These are phyloP conservation scores for Graphilbum sp. DNA, from an alignment of 2,329 filamentous ascomycete species.

Conservation along the genomic window DNA sequence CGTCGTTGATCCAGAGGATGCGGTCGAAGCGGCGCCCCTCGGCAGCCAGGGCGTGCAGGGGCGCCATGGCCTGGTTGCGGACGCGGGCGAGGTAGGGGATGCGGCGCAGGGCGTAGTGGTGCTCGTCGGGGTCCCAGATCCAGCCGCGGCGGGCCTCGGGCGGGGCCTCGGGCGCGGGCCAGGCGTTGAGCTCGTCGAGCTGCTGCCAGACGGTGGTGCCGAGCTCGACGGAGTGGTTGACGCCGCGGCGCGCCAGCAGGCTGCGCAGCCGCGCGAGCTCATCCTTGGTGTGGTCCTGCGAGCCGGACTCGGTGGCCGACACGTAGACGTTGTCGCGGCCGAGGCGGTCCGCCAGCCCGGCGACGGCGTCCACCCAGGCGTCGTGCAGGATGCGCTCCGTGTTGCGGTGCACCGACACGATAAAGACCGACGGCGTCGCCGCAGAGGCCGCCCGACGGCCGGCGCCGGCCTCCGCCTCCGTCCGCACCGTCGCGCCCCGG, in stretches of 20 bases:
- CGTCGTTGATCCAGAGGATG: conserved; percentile 44
- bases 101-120: conserved; percentile 39
- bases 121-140: conserved; percentile 36
- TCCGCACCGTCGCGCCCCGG: conserved; percentile 6
- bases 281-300: conserved; percentile 49
- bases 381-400: conserved; percentile 40
- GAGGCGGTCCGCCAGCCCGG: conserved; percentile 37
- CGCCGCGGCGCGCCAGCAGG: conserved; percentile 30
- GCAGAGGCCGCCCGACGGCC: conserved; percentile 1
- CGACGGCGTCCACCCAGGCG: conserved; percentile 42
- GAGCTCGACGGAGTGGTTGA: conserved; percentile 38
- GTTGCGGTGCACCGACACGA: conserved; percentile 53
- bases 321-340: conserved; percentile 48
- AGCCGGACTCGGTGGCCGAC: conserved; percentile 50
- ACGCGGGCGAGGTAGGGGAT: conserved; percentile 52
- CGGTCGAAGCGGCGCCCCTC: conserved; percentile 34
- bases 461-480: neutral
- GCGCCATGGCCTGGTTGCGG: conserved; percentile 46
- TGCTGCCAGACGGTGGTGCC: conserved; percentile 38
- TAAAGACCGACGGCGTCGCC: conserved; percentile 33
- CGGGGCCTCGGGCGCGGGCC: conserved; percentile 14
- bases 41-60: conserved; percentile 30
- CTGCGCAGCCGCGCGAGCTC: conserved; percentile 39
- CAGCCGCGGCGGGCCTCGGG: conserved; percentile 34
- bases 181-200: conserved; percentile 32